phyloP scores from a whole-genome alignment of 108 stramenopile species.

The Conticribra guillardii region DNA sequence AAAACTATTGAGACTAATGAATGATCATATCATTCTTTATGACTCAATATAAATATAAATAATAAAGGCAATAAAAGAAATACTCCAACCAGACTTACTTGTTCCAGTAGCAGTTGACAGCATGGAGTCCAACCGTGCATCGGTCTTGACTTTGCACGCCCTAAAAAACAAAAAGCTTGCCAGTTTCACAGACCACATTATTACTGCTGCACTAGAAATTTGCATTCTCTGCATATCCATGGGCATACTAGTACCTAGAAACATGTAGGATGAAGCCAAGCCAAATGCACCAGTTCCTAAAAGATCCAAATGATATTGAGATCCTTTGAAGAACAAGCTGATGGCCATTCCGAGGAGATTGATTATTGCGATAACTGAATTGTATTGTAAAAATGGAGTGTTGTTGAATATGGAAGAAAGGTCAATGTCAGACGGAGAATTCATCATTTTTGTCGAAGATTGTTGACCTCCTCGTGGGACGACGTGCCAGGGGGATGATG shows the following conservation, averaged over 20 bases:
- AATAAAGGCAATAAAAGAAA: background rate
- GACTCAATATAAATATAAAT: background rate
- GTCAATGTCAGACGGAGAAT: background rate
- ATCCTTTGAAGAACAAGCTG: conserved; percentile 21
- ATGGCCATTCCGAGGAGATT: conserved; percentile 26
- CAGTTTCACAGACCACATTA: conserved; percentile 67
- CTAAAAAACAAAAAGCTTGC: conserved; percentile 77
- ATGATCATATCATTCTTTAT: background rate
- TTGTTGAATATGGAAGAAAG: background rate
- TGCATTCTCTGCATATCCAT: conserved; percentile 21
- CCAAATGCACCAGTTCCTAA: conserved; percentile 85
- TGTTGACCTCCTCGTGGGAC: conserved; percentile 17
- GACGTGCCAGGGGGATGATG: conserved; percentile 2
- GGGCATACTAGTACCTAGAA: conserved; percentile 2
- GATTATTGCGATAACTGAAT: conserved; percentile 1
- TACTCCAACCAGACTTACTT: conserved; percentile 13
- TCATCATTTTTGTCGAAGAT: background rate
- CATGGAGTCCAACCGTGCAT: conserved; percentile 60
- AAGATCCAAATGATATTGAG: conserved; percentile 71
- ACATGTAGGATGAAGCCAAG: conserved; percentile 40
- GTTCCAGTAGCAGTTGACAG: conserved; percentile 53
- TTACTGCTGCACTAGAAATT: conserved; percentile 54
- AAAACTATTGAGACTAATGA: no score
- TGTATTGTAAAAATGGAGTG: conserved; percentile 25
- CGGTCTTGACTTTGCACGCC: conserved; percentile 53